A percentile compares a stretch with the other conserved stretches of the same genome.
phyloP scores from a whole-genome alignment of 2,329 filamentous ascomycete genomes.

The Colletotrichum sp. region DNA sequence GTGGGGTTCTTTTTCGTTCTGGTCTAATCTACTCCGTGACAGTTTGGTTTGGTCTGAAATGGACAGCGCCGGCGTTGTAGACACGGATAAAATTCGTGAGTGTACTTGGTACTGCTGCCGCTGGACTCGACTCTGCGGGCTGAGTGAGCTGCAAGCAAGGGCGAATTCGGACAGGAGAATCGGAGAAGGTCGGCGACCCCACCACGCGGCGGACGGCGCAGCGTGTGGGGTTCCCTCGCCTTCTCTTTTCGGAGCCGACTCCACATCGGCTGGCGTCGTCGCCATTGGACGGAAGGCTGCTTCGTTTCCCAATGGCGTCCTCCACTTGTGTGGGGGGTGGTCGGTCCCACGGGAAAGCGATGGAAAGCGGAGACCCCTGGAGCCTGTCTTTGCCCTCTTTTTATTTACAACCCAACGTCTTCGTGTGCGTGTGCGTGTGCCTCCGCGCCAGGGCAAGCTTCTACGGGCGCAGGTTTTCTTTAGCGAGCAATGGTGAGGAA shows the following conservation, averaged over 20 bases:
- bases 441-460: neutral
- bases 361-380: neutral
- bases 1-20: neutral
- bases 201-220: neutral
- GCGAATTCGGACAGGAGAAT: conserved; percentile 13
- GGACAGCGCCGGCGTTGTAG: neutral
- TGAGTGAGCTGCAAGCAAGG: conserved; percentile 5
- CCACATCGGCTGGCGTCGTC: neutral
- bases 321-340: conserved; percentile 1
- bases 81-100: too few species aligned
- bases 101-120: neutral
- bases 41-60: neutral
- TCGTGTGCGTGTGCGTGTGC: neutral
- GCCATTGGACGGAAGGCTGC: neutral
- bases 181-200: conserved; percentile 16
- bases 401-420: neutral
- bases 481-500: neutral
- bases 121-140: neutral
- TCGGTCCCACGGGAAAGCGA: neutral
- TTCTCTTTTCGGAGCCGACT: neutral
- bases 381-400: neutral
- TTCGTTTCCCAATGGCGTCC: neutral
- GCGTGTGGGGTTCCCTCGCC: neutral
- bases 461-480: neutral
- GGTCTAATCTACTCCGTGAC: neutral